Evolutionary conservation across 495 filamentous ascomycete species (phyloP).

Genomic region (Aspergillus coremiiformis): DNA sequence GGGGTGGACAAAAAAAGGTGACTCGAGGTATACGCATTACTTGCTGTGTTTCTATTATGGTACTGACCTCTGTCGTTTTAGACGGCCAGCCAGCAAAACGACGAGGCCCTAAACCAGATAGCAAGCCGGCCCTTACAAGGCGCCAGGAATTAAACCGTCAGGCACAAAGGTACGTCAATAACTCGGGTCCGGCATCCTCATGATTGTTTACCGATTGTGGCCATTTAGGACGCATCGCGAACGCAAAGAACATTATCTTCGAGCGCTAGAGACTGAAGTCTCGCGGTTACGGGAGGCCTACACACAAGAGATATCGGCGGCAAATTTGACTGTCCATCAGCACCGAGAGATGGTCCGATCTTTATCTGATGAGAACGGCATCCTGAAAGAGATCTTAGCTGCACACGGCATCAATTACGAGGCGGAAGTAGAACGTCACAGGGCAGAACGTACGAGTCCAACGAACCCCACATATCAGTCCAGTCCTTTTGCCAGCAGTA

Average conservation of each 20-base stretch:
- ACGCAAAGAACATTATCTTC: conserved; percentile 93
- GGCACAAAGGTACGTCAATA: conserved; percentile 68
- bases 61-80: conserved; percentile 14
- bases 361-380: conserved; percentile 56
- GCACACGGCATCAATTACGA: conserved; percentile 61
- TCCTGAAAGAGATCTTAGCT: conserved; percentile 65
- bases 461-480: conserved; percentile 18
- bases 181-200: neutral
- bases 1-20: conserved; percentile 23
- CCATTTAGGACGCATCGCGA: conserved; percentile 77
- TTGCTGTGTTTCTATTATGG: neutral
- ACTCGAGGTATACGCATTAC: conserved; percentile 28
- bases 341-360: conserved; percentile 37
- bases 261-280: conserved; percentile 84
- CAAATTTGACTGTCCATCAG: conserved; percentile 32
- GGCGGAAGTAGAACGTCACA: conserved; percentile 33
- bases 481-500: conserved; percentile 31
- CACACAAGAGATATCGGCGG: conserved; percentile 33
- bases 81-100: conserved; percentile 85
- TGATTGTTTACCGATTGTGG: conserved; percentile 7
- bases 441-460: conserved; percentile 24
- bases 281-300: conserved; percentile 54
- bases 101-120: conserved; percentile 92
- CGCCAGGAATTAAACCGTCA: conserved; percentile 92
- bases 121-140: conserved; percentile 88